Conservation (phyloP, 805 yeast species). For the Wickerhamomyces hampshirensis region DNA sequence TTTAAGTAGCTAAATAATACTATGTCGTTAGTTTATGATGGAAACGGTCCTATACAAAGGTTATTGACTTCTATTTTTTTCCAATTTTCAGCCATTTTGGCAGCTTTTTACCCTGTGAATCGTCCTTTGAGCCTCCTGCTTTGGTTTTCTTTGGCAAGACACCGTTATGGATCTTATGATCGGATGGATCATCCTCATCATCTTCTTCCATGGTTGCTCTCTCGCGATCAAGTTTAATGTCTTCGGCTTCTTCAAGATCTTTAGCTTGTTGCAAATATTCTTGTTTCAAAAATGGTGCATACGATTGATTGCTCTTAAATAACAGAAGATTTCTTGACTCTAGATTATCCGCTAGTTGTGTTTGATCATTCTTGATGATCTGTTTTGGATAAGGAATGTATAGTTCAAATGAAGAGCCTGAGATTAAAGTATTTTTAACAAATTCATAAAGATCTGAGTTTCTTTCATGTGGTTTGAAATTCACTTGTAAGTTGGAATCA, state of each 20-base stretch:
- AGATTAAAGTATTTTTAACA: conserved; percentile 26
- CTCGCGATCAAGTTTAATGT: conserved; percentile 14
- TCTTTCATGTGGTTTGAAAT: conserved; percentile 42
- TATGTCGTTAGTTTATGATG: too few species aligned
- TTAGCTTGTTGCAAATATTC: conserved; percentile 28
- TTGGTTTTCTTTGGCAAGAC: conserved; percentile 14
- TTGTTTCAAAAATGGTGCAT: conserved; percentile 26
- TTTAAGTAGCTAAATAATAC: too few species aligned
- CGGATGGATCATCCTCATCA: conserved; percentile 3
- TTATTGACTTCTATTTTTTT: conserved; percentile 24
- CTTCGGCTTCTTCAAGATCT: conserved; percentile 28
- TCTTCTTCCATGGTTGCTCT: conserved; percentile 6
- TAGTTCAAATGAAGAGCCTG: conserved; percentile 33
- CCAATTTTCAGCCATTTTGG: conserved; percentile 39
- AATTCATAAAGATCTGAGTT: conserved; percentile 26
- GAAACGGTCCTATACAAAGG: too few species aligned
- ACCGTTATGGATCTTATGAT: conserved; percentile 16
- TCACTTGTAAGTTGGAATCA: conserved; percentile 43
- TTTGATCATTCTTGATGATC: conserved; percentile 26
- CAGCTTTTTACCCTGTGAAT: conserved; percentile 19
- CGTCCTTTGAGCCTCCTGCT: background rate
- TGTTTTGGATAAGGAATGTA: conserved; percentile 44
- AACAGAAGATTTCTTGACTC: conserved; percentile 42
- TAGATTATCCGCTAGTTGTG: conserved; percentile 33
- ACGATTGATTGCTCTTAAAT: conserved; percentile 23